Base-by-base conservation (phyloP, 345 rosid species). In the Geranium brycei region DNA sequence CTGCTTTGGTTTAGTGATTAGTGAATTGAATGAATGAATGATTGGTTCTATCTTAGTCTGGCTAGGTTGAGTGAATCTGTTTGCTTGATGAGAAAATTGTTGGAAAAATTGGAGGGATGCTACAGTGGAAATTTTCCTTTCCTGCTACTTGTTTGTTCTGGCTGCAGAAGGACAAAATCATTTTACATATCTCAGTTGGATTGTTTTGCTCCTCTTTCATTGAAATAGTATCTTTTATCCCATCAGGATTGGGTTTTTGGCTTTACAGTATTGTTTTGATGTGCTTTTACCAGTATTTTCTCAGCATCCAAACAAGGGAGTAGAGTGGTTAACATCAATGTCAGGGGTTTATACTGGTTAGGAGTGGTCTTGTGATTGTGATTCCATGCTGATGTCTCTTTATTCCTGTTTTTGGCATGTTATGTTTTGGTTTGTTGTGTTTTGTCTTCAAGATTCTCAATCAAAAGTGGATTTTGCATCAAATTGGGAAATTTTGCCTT, bases 391-490 rank as follows among this genome's bases (percentile, higher is more conserved):
- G 51, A n/a, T 69, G 64, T 64, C 63, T 53, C 71, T 66, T 67
- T 41, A 70, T 69, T 62, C 51, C 73, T 66, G 68, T 40, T 73
- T 84, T 85, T 88, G 95, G 96, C 81, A 62, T 63, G 70, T 70
- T 85, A 70, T 66, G 78, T 76, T 79, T 82, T 86, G 86, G 91
- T 69, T 82, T 79, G 69, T 82, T 84, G 82, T 73, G 71, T 57
- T 60, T 87, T 81, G 92, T 82, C 87, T 69, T 31, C 60, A 69
- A 77, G 87, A 84, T 78, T 82, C 85, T 73, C 23, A 66, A 79
- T 66, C 53, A 71, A 72, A 80, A 79, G 81, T 64, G 62, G 71
- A 72, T 77, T 68, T 35, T 35, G 41, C 10, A 35, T 35, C 41
- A 1, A 35, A 35, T 35, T 35, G 41, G 41, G 41, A 35, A 35